phyloP scores from a whole-genome alignment of 2,329 filamentous ascomycete species.

The Emydomyces testavorans region DNA sequence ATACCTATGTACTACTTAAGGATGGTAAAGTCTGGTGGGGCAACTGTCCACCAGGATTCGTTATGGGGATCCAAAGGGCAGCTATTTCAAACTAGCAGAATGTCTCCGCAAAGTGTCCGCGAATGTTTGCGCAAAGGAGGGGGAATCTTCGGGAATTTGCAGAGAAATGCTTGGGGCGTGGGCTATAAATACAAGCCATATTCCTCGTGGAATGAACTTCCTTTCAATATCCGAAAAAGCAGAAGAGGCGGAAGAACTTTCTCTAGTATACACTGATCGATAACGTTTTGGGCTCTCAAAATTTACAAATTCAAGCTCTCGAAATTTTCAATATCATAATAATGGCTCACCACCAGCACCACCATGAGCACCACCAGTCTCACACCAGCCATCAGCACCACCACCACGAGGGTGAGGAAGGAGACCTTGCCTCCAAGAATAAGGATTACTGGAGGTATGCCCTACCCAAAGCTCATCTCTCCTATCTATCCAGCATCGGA shows the following conservation, averaged over 20 bases:
- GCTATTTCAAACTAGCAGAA: conserved; percentile 1
- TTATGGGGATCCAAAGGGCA: not conserved
- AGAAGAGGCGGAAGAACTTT: not conserved
- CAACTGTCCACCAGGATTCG: too few relatives aligned
- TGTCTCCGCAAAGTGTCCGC: conserved; percentile 11
- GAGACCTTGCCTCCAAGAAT: conserved; percentile 10
- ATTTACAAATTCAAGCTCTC: not conserved
- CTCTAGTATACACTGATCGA: not conserved
- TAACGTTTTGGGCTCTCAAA: not conserved
- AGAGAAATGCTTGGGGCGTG: not conserved
- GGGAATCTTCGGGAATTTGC: not conserved
- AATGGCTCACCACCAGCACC: conserved; percentile 7
- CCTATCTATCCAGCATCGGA: too few relatives aligned
- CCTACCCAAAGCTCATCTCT: not conserved
- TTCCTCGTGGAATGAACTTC: not conserved
- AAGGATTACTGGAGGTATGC: conserved; percentile 16
- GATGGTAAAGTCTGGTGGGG: not conserved
- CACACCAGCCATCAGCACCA: conserved; percentile 8
- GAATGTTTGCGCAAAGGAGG: not conserved
- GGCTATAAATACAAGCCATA: not conserved
- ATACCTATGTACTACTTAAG: not conserved
- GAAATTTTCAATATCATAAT: not conserved
- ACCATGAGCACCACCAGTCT: conserved; percentile 2
- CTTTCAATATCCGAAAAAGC: not conserved
- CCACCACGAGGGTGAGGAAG: conserved; percentile 1